Evolutionary conservation across 805 yeast genomes (phyloP).

Genomic region (Tetrapisispora pingtungensis): DNA sequence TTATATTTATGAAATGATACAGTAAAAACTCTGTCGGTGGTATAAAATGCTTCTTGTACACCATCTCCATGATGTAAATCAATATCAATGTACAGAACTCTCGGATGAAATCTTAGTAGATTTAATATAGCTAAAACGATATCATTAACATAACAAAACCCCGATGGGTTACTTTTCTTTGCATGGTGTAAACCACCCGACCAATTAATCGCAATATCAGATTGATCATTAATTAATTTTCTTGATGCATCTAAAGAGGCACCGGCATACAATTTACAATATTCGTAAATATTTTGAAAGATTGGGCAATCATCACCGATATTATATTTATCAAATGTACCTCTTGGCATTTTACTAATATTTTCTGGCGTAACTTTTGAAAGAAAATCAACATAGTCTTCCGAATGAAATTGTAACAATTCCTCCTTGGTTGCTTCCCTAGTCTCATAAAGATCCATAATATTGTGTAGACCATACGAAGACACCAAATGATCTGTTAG

Average conservation of each 20-base stretch:
- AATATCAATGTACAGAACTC: conserved; percentile 80
- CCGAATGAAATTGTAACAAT: conserved; percentile 71
- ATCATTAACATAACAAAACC: conserved; percentile 86
- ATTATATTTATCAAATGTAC: conserved; percentile 54
- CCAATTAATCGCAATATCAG: conserved; percentile 88
- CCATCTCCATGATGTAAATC: conserved; percentile 95
- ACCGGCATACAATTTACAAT: conserved; percentile 74
- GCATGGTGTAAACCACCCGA: conserved; percentile 94
- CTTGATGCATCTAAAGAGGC: conserved; percentile 88
- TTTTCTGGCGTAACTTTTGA: conserved; percentile 70
- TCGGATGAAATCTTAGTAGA: conserved; percentile 68
- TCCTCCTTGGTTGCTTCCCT: conserved; percentile 75
- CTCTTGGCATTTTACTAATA: conserved; percentile 42
- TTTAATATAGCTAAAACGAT: conserved; percentile 79
- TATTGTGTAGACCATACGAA: conserved; percentile 73
- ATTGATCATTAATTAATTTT: conserved; percentile 66
- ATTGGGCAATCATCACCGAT: conserved; percentile 94
- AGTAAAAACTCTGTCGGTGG: conserved; percentile 87
- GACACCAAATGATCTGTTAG: conserved; percentile 85
- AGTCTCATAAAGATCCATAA: conserved; percentile 84
- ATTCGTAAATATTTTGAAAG: conserved; percentile 68
- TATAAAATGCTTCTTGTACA: conserved; percentile 87
- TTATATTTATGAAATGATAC: conserved; percentile 80
- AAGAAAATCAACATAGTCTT: conserved; percentile 74
- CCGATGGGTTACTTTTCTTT: conserved; percentile 79